Evolutionary conservation across 129 eudicot genomes (phyloP), one percentile per base, ranked within the genome.

Genomic region (Erigeron canadensis): DNA sequence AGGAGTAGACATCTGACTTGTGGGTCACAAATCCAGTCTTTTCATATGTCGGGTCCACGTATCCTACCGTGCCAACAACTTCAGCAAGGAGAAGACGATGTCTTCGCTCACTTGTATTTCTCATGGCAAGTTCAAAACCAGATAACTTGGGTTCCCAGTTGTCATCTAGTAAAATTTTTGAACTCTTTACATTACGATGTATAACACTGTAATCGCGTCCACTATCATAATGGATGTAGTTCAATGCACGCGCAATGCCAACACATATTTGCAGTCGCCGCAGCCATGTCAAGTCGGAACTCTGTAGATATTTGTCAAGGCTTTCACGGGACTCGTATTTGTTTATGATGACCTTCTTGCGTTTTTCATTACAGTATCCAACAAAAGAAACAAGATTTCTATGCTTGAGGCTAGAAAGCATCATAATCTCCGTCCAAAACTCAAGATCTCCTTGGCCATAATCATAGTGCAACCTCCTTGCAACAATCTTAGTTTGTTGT

Each of bases 371-470:
- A 23, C 34, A 23, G 2, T 1, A 23, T 2, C 34, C 34, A 2
- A 23, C 2, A 23, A 23, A 23, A 23, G 34, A 23, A 23, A 23
- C 34, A 23, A 23, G 1, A 23, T 23, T 23, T 1, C 34, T 2
- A 2, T 23, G 34, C 34, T 23, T 23, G 34, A 2, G 34, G 2
- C 2, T 23, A 23, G 34, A 1, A 23, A 23, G 2, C 1, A 1
- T 2, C 34, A 2, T 1, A 23, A 23, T 23, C 34, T 23, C 34
- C 34, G 1, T 23, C 68, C 68, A 63, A 40, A 63, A 63, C 50
- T 63, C 50, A 7, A 63, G 2, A 23, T 63, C 50, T 45, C 13
- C 68, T 63, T 63, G 68, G 50, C 68, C 68, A 7, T 40, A 63
- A 7, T 41, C 68, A 63, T 15, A 63, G 50, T 63, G 68, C 12